A percentile compares a stretch with the other conserved stretches of the same genome.
Conservation (phyloP, 352 stramenopile species). For the Peronospora farinosa region DNA sequence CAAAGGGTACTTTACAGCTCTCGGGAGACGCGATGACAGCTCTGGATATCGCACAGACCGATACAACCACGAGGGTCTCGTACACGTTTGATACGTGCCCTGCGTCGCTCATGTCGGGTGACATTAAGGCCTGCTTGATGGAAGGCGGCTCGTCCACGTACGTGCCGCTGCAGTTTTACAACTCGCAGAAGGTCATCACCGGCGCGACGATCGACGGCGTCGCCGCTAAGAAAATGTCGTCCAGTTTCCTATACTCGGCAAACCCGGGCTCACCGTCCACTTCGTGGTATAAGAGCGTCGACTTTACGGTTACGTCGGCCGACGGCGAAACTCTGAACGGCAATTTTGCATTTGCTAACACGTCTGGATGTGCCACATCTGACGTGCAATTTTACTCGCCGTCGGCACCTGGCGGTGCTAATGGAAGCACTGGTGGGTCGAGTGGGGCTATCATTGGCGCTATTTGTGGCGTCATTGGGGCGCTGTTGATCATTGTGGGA, state of each 20-base stretch:
- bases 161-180: slow-evolving; percentile 79
- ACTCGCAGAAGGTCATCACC: slow-evolving; percentile 67
- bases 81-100: slow-evolving; percentile 66
- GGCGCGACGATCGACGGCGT: slow-evolving; percentile 53
- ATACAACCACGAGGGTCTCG: slow-evolving; percentile 35
- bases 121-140: slow-evolving; percentile 79
- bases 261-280: slow-evolving; percentile 41
- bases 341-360: slow-evolving; percentile 53
- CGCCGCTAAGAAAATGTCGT: slow-evolving; percentile 38
- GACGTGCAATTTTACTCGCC: slow-evolving; percentile 61
- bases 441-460: slow-evolving; percentile 36
- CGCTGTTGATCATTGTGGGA: slow-evolving; percentile 56
- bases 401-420: slow-evolving; percentile 41
- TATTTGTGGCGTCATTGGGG: slow-evolving; percentile 33
- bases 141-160: slow-evolving; percentile 73
- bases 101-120: slow-evolving; percentile 45
- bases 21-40: slow-evolving; percentile 40
- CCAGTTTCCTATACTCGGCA: slow-evolving; percentile 56
- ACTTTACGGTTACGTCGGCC: slow-evolving; percentile 49
- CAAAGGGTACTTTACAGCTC: slow-evolving; percentile 43
- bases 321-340: slow-evolving; percentile 49
- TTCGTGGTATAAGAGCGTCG: slow-evolving; percentile 56
- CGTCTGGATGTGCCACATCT: slow-evolving; percentile 51
- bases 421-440: slow-evolving; percentile 19
- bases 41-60: slow-evolving; percentile 44